Evolutionary conservation across 257 asterid genomes (phyloP), one percentile per base, ranked within the genome.

Genomic region (Marsdenia floribunda): DNA sequence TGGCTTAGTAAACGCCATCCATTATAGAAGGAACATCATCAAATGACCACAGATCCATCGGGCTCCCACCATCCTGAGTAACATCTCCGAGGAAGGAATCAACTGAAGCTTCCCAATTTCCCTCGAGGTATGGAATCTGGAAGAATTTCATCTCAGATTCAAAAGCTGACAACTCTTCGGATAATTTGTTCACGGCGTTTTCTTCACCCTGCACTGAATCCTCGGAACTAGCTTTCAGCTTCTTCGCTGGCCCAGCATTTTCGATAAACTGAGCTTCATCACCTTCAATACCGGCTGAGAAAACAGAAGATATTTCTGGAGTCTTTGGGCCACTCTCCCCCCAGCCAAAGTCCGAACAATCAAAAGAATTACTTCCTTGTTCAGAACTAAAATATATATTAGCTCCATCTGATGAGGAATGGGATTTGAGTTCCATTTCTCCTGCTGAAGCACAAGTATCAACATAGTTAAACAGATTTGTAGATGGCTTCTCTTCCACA

Each of bases 341-440:
- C 97, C 92, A 88, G 4, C 88, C 90, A 2, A 93, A 89, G 75
- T 90, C 96, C 2, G 96, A 85, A 87, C 96, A 88, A 47, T 88
- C 98, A 19, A 91, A 83, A 3, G 96, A 88, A 73, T 90, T 89
- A 76, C 98, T 93, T 52, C 90, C 97, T 76, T 90, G 96, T 66
- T 93, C 97, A 69, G 97, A 86, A 80, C 77, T 87, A 76, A 91
- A 87, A 90, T 87, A 84, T 18, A 84, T 72, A 71, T 83, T 82
- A 18, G 88, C 10, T 14, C 84, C 79, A 57, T 89, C 87, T 35
- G 81, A 52, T 2, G 91, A 81, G 53, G 81, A 22, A 57, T 83
- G 75, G 55, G 95, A 80, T 52, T 85, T 83, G n/a, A 76, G 50
- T 44, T 79, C 85, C 73, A 68, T 60, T 19, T 84, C 93, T 75